phyloP scores from a whole-genome alignment of 2,329 filamentous ascomycete genomes.

The Nigrospora osmanthi region DNA sequence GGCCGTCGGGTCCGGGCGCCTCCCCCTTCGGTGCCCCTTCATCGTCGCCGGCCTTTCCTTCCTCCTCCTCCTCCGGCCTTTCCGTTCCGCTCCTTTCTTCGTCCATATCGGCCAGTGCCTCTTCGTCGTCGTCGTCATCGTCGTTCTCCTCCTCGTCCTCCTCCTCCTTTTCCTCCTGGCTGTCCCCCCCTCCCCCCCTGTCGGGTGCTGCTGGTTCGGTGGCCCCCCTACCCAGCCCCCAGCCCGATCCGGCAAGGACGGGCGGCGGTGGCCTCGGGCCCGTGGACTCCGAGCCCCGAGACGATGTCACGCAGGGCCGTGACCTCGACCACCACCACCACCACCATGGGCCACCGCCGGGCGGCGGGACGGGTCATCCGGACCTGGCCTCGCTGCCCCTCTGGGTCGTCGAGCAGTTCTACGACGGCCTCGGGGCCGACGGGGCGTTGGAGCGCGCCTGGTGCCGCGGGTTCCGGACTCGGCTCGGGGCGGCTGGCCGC shows the following conservation, averaged over 20 bases:
- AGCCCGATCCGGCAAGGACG: too few relatives aligned
- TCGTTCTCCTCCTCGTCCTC: too few relatives aligned
- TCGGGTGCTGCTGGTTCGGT: too few relatives aligned
- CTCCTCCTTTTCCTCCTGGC: too few relatives aligned
- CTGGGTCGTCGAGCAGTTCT: conserved; percentile 17
- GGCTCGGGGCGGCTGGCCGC: conserved; percentile 10
- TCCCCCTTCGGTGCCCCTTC: background rate
- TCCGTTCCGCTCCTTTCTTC: too few relatives aligned
- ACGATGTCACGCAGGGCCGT: conserved; percentile 1
- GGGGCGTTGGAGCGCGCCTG: conserved; percentile 16
- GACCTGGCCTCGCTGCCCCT: conserved; percentile 19
- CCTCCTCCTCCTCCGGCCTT: background rate
- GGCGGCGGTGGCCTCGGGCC: too few relatives aligned
- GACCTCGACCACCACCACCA: background rate
- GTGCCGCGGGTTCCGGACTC: conserved; percentile 13
- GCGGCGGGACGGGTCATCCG: conserved; percentile 8
- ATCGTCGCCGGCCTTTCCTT: background rate
- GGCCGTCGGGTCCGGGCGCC: conserved; percentile 2
- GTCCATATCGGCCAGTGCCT: too few relatives aligned
- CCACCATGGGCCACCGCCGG: too few relatives aligned
- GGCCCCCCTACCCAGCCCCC: too few relatives aligned
- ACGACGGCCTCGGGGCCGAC: conserved; percentile 13
- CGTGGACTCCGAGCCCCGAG: too few relatives aligned
- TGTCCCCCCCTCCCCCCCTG: too few relatives aligned
- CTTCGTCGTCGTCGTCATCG: too few relatives aligned